phyloP scores from a whole-genome alignment of 108 stramenopile genomes.

The Aurantiochytrium sp. region DNA sequence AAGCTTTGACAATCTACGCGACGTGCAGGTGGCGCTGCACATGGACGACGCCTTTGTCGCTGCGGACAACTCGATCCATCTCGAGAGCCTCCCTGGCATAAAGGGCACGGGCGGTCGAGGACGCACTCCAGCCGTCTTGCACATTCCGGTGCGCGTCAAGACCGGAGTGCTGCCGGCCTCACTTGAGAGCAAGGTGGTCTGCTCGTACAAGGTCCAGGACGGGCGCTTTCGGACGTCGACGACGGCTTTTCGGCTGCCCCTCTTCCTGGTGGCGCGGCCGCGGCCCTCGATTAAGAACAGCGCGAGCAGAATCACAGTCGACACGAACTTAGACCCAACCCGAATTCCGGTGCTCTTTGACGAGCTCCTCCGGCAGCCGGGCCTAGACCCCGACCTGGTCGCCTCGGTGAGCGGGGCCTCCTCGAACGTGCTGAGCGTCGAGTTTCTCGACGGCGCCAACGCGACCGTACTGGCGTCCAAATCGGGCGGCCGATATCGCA shows the following conservation, averaged over 20 bases:
- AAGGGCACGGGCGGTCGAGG: background rate
- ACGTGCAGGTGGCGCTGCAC: background rate
- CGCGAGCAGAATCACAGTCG: conserved; percentile 41
- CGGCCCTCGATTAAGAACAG: conserved; percentile 25
- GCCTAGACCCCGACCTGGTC: background rate
- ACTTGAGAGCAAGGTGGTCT: background rate
- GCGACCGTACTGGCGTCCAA: conserved; percentile 54
- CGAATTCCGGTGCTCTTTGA: conserved; percentile 42
- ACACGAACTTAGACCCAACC: conserved; percentile 39
- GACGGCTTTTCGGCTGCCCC: conserved; percentile 34
- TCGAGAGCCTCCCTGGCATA: background rate
- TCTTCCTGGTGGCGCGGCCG: conserved; percentile 30
- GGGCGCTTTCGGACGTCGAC: conserved; percentile 37
- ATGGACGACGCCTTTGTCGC: background rate
- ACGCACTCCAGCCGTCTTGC: background rate
- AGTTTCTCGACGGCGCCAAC: conserved; percentile 37
- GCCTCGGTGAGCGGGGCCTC: background rate
- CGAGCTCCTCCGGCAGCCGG: conserved; percentile 42
- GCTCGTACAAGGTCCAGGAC: background rate
- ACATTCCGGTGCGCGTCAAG: background rate
- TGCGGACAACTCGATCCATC: background rate
- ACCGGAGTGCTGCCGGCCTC: background rate
- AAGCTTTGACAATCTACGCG: background rate
- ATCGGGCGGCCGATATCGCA: conserved; percentile 47
- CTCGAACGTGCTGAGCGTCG: conserved; percentile 27